Base-by-base conservation (phyloP, 2,329 filamentous ascomycete species). In the Trichoderma koningii region DNA sequence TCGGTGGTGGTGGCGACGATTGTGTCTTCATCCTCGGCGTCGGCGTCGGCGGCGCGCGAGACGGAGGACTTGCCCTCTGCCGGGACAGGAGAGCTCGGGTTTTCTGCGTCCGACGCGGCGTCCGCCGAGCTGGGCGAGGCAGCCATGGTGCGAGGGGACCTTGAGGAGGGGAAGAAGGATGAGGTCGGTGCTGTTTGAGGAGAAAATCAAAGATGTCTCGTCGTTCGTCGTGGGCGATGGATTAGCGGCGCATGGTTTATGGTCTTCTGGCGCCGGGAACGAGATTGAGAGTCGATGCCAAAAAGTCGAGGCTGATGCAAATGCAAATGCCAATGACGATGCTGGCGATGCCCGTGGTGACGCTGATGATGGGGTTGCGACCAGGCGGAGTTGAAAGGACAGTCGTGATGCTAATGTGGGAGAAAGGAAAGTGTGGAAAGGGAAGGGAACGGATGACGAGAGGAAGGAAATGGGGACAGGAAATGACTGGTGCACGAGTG, bases 11-110 rank as follows among this genome's bases (percentile, higher is more conserved):
- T 82, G 65, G 72, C 74, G 75, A 80, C 79, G 26, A 73, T 75
- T 12, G 34, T 50, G n/a, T 82, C 80, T 42, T 83, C 82, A 67
- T 83, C 81, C 55, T 83, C 82, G 63, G 78, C 79, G 66, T 83
- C 82, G 63, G 78, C 79, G 66, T 71, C 73, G 66, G 73, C 73
- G 66, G 74, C 76, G 71, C 77, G 79, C 26, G 81, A 81, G 68
- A 77, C 74, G 66, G 82, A 82, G 3, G 81, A 83, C 70, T 82
- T 82, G 69, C 71, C 71, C 68, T 81, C 80, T 61, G 69, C 69
- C 38, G 74, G 76, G 26, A 70, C 74, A 23, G 82, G 82, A 9
- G 82, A 84, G 70, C 80, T 83, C 23, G 77, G 76, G 1, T 74
- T 72, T 64, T 83, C 82, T 41, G 76, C 71, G 63, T 83, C 82